Conservation (phyloP, 192 early-diverging fungal genomes). For the Mortierella alpina region DNA sequence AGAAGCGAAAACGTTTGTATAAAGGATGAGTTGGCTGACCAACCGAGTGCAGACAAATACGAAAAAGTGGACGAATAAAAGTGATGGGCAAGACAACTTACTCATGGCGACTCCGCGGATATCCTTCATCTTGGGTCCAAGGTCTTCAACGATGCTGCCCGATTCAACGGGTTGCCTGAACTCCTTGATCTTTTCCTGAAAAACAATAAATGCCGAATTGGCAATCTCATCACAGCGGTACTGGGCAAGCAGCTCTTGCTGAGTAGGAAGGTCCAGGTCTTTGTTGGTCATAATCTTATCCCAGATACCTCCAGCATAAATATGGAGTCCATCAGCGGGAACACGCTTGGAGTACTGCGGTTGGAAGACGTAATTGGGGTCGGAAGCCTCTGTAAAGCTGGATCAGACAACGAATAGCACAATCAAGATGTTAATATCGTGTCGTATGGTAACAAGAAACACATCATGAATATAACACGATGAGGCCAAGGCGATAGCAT, state of each 20-base stretch:
- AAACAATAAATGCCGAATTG: constrained; percentile 74
- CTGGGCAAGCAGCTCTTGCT: constrained; percentile 97
- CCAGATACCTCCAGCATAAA: constrained; percentile 95
- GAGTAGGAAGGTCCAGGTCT: constrained; percentile 97
- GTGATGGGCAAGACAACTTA: constrained; percentile 9
- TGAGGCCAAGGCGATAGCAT: constrained; percentile 6
- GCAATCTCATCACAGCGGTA: constrained; percentile 99
- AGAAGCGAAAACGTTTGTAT: background rate
- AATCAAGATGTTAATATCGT: background rate
- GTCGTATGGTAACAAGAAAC: background rate
- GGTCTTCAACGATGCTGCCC: constrained; percentile 79
- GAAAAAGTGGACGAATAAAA: constrained; percentile 1
- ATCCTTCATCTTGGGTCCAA: constrained; percentile 75
- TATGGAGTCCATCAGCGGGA: constrained; percentile 94
- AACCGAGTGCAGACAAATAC: background rate
- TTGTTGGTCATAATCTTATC: constrained; percentile 95
- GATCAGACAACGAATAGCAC: background rate
- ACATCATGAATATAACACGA: background rate
- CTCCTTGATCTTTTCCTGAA: constrained; percentile 70
- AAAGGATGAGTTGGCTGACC: no score
- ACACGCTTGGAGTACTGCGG: constrained; percentile 89
- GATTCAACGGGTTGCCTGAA: constrained; percentile 78
- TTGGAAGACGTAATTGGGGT: constrained; percentile 86
- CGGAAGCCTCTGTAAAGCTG: constrained; percentile 76
- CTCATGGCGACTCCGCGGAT: constrained; percentile 69